Evolutionary conservation across 495 filamentous ascomycete genomes (phyloP), one percentile per base, ranked within the genome.

Genomic region (Pseudotulostoma volvatum): DNA sequence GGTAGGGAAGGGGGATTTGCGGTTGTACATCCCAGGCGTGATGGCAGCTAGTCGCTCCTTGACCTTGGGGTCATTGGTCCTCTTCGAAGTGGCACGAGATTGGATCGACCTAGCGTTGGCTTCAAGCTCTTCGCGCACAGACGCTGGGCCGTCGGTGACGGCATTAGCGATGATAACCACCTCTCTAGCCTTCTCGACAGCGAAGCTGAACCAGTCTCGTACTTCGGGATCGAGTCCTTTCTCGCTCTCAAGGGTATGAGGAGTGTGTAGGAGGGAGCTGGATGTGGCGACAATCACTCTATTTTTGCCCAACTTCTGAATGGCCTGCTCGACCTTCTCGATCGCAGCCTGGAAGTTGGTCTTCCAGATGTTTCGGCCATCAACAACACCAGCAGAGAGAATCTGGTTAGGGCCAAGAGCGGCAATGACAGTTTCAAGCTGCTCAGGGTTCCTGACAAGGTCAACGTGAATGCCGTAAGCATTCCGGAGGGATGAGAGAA

Each of bases 321-420:
- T 68, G 44, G 86, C 88, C 25, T 74, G 71, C 72, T 95, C 80
- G 47, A 88, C 77, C 51, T 71, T 73, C 67, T 82, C 84, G 48
- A 95, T 85, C 46, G 88, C 84, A 51, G 73, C 73, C 71, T 85
- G 75, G 63, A 93, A 80, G 74, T 94, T 84, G 64, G 84, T 93
- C 84, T 97, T 96, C 90, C 90, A 97, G 74, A 97, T 97, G 74
- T 97, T 97, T 55, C 90, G 83, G 50, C 90, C 92, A 53, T 96
- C 86, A 46, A 97, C 90, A 48, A 97, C 78, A 79, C 90, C 90
- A 49, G 74, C 75, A 39, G 92, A 96, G 42, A 97, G 80, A 41
- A 76, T 63, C 65, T 94, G 90, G 52, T 82, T 79, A 44, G 82
- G 68, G 50, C 86, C 84, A 38, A 94, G 74, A 46, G 77, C 72